phyloP scores from a whole-genome alignment of 495 filamentous ascomycete genomes.

The Lepraria neglecta region DNA sequence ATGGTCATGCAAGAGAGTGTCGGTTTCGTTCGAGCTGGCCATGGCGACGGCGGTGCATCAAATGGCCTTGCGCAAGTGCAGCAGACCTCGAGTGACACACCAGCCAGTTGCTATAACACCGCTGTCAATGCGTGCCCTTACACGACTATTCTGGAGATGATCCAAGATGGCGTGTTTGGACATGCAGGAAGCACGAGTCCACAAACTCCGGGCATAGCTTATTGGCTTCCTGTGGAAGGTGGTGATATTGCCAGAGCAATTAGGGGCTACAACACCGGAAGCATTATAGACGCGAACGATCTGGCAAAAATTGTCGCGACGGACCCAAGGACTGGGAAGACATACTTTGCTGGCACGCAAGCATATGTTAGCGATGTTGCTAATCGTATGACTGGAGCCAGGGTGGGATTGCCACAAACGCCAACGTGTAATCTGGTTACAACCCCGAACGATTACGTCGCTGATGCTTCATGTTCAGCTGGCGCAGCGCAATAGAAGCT shows the following conservation, averaged over 20 bases:
- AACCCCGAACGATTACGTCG: not conserved
- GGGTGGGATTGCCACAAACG: not conserved
- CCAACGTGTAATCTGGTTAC: not conserved
- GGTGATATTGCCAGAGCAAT: constrained; percentile 13
- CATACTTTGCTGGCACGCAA: constrained; percentile 6
- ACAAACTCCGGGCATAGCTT: constrained; percentile 16
- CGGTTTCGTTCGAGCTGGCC: constrained; percentile 14
- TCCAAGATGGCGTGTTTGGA: constrained; percentile 14
- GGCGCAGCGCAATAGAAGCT: not conserved
- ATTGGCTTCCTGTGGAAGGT: constrained; percentile 5
- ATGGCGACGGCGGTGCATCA: constrained; percentile 16
- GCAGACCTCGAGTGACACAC: not conserved
- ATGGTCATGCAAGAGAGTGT: constrained; percentile 19
- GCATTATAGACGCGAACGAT: constrained; percentile 13
- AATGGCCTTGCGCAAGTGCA: constrained; percentile 20
- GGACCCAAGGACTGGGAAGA: not conserved
- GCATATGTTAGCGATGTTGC: constrained; percentile 20
- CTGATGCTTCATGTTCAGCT: not conserved
- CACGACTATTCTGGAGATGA: constrained; percentile 9
- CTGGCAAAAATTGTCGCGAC: not conserved
- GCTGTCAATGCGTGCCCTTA: constrained; percentile 15
- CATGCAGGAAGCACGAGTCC: constrained; percentile 8
- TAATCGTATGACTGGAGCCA: constrained; percentile 30
- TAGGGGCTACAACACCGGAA: constrained; percentile 22
- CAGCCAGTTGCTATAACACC: constrained; percentile 3